Base-by-base conservation (phyloP, 2,329 filamentous ascomycete genomes). In the Claviceps digitariae region DNA sequence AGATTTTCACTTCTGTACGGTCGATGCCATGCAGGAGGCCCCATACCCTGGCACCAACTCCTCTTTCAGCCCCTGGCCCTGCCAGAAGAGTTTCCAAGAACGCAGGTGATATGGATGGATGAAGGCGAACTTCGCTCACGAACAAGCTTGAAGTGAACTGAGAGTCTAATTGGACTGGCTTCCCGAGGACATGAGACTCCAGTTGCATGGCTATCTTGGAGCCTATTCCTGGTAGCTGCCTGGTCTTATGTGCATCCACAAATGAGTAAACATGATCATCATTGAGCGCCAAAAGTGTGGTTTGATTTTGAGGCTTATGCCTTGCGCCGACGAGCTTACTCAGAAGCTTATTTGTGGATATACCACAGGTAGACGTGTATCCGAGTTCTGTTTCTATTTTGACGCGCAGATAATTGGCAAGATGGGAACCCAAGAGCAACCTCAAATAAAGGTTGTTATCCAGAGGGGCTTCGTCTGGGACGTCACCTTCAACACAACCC, bases 241-340 rank as follows among this genome's bases (percentile, higher is more conserved):
- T 82, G 50, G 97, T 79, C 54, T 84, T 81, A 63, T 90, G 83
- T 2, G 63, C 65, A 60, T 93, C 88, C 60, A 97, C 75, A 62
- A 97, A 97, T 0, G 66, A 64, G 7, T 73, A 73, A 13, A 86
- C 75, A 55, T 83, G 67, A 15, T 69, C 60, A 3, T 73, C 71
- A 52, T 79, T 78, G 1, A 85, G 79, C 5, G 86, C 82, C 45
- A 95, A 69, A 8, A 97, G 72, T 0, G 87, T 89, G 0, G 91
- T 97, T 67, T 97, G 93, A 56, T 81, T 85, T 55, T 84, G 83
- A 1, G 91, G 91, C 69, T 97, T 97, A 65, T 96, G 82, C 55
- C 84, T 73, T 65, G 82, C 86, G 13, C 91, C 91, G 10, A 83
- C 87, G 15, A 97, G 76, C 67, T 97, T 97, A 55, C 87, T 82